phyloP scores from a whole-genome alignment of 371 early-diverging fungal genomes.

The Mortierella sp. region DNA sequence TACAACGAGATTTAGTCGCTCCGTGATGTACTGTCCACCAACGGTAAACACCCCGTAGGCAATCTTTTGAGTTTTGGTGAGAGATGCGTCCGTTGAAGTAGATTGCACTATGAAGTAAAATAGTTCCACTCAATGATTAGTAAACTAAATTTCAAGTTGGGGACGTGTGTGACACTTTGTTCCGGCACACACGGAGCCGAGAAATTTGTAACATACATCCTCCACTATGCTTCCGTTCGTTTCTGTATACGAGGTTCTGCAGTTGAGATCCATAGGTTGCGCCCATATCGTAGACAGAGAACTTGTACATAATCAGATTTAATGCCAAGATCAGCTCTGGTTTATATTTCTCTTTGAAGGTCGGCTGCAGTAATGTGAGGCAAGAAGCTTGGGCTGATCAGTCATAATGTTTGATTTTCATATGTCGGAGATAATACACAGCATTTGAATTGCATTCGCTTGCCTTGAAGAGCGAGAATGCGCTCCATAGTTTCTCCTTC shows the following conservation, averaged over 20 bases:
- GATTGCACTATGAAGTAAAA: slow-evolving; percentile 64
- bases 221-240: slow-evolving; percentile 75
- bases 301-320: slow-evolving; percentile 70
- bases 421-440: slow-evolving; percentile 19
- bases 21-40: slow-evolving; percentile 84
- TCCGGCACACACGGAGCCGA: background rate
- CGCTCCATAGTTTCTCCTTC: slow-evolving; percentile 80
- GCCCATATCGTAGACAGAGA: slow-evolving; percentile 72
- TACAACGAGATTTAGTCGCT: slow-evolving; percentile 68
- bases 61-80: slow-evolving; percentile 71
- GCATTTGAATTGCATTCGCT: background rate
- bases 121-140: background rate
- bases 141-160: background rate
- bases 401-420: slow-evolving; percentile 14
- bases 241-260: slow-evolving; percentile 81
- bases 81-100: slow-evolving; percentile 69
- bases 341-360: slow-evolving; percentile 69
- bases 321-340: slow-evolving; percentile 70
- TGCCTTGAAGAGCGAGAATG: slow-evolving; percentile 75
- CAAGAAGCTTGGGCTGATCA: background rate
- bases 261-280: slow-evolving; percentile 78
- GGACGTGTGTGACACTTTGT: slow-evolving; percentile 13
- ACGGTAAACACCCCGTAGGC: slow-evolving; percentile 71
- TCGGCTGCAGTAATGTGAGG: slow-evolving; percentile 56
- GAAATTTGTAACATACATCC: slow-evolving; percentile 61